Evolutionary conservation across 768 basidiomycete genomes (phyloP), one percentile per base, ranked within the genome.

Genomic region (Suillus placidus): DNA sequence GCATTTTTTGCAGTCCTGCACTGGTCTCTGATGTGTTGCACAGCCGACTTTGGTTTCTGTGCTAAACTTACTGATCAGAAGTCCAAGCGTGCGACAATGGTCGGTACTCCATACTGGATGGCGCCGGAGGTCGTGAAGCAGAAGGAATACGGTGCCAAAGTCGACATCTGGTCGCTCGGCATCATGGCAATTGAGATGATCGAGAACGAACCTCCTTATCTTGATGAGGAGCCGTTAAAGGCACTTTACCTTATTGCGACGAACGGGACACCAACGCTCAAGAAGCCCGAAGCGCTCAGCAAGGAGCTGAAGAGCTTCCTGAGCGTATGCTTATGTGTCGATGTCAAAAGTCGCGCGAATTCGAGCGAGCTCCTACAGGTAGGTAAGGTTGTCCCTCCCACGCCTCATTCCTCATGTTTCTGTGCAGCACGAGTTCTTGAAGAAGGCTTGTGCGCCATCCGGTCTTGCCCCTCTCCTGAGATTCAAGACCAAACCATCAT

Each of bases 121-220:
- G 95, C 95, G 3, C 95, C 95, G n/a, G 95, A 97, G 77, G 94
- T 97, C 61, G 95, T 97, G 72, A 96, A 95, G 80, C 93, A 95
- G 76, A 96, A 97, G 79, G 94, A 95, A 77, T 97, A 97, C 73
- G 95, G 95, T 55, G 93, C 94, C 32, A 97, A 97, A 77, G 95
- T 97, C 26, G 95, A 97, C 71, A 94, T 97, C 60, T 97, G 95
- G 95, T 95, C 93, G 14, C 85, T 97, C 10, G 95, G 95, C 6
- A 97, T 98, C 79, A 96, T 97, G 95, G 95, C 95, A 6, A 98
- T 98, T 67, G 94, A 98, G 83, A 98, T 98, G 96, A 96, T 98
- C 68, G 95, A 98, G 78, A 95, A 94, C 72, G 95, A 97, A 78
- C 95, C 95, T 2, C 95, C 95, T 7, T 97, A 97, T 76, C 82